These are phyloP conservation scores for Pythium angustatum DNA, from an alignment of 352 stramenopile genomes.

Conservation along the genomic window DNA sequence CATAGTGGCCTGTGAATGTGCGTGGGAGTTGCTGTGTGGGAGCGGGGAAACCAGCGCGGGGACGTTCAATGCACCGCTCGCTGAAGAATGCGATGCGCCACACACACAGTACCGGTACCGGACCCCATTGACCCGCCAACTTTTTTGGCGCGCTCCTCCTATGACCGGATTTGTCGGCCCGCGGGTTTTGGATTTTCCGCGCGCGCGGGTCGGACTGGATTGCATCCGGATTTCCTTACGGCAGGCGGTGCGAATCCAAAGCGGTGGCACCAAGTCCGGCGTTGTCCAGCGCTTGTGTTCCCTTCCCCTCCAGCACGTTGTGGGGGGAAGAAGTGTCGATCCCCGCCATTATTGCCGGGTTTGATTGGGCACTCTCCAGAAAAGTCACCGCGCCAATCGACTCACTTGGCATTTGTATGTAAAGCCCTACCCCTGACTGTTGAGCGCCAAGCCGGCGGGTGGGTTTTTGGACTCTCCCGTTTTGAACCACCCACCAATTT, in stretches of 20 bases:
- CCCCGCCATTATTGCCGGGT: slow-evolving; percentile 27
- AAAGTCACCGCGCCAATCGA: slow-evolving; percentile 16
- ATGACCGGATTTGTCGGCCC: slow-evolving; percentile 23
- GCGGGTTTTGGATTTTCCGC: slow-evolving; percentile 19
- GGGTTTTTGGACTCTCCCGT: slow-evolving; percentile 10
- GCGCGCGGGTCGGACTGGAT: slow-evolving; percentile 19
- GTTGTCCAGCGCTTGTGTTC: slow-evolving; percentile 13
- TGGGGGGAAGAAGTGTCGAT: slow-evolving; percentile 19
- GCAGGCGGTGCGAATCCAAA: not conserved
- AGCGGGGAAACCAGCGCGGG: not conserved
- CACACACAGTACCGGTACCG: not conserved
- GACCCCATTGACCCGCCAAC: slow-evolving; percentile 22
- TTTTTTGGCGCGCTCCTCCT: slow-evolving; percentile 32
- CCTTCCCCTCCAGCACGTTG: not conserved
- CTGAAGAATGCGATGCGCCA: slow-evolving; percentile 1
- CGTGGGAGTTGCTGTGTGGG: slow-evolving; percentile 4
- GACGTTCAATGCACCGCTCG: not conserved
- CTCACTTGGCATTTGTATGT: slow-evolving; percentile 27
- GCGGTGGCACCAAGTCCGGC: slow-evolving; percentile 9
- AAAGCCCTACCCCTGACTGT: slow-evolving; percentile 27
- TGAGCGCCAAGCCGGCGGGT: too few species aligned
- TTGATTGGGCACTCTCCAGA: not conserved
- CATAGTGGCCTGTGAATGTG: slow-evolving; percentile 5
- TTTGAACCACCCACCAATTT: slow-evolving; percentile 30
- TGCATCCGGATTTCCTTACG: slow-evolving; percentile 4